Evolutionary conservation across 768 basidiomycete genomes (phyloP), one percentile per base, ranked within the genome.

Genomic region (Lactarius quietus): DNA sequence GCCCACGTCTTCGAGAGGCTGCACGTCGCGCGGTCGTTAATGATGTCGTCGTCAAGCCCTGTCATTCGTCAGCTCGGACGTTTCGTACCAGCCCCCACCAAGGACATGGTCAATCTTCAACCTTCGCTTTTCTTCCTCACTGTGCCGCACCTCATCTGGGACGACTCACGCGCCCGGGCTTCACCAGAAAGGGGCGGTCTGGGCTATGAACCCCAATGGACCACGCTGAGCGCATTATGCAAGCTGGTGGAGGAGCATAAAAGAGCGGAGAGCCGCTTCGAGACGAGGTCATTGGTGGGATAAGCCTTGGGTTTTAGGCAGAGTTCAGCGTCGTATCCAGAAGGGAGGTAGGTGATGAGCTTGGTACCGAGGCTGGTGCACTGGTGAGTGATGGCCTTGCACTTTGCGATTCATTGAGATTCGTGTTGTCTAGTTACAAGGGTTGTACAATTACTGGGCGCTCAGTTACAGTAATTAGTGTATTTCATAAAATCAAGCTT

Each of bases 1-100:
- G 79, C 89, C 39, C 78, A 86, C 54, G 33, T 84, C 14, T 76
- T 92, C 48, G 87, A 89, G 71, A 82, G 84, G 52, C 70, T 78
- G 53, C 70, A 80, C 36, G 72, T 85, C 55, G 70, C 78, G 4
- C 68, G 41, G 29, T 54, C 57, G 18, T 62, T 62, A 39, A 12
- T 48, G 3, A n/a, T 12, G 51, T 69, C 4, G 73, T 71, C 74
- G 8, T 64, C 70, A 43, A 74, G 73, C 8, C 68, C 71, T 36
- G 67, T 79, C 18, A 56, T 72, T 60, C 72, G 72, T 53, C 45
- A 67, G 15, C 66, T 86, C 43, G 79, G 67, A 35, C 57, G 58
- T 59, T 56, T 73, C 60, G 52, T 76, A 26, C 75, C 74, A 1
- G 59, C 65, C 29, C 57, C 74, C 57, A 55, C 35, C 23, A 76